Percentiles rank a stretch among this genome's conserved stretches.
Conservation (phyloP, 2,329 filamentous ascomycete species). For the Rhexocercosporidium sp. region DNA sequence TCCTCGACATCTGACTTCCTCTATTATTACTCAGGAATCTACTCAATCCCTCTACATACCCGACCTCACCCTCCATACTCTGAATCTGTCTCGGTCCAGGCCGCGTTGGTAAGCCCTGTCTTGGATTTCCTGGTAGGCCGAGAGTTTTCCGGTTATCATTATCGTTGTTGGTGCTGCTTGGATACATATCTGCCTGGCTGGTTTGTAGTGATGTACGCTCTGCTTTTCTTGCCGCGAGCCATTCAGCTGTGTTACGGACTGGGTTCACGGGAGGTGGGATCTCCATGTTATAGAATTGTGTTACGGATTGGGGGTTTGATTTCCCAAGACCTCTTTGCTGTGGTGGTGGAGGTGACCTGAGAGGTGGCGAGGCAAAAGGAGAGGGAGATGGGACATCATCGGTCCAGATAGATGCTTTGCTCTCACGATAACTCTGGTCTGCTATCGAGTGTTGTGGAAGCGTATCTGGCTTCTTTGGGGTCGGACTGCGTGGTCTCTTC, state of each 20-base stretch:
- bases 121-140: slow-evolving; percentile 10
- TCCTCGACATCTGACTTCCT: slow-evolving; percentile 1
- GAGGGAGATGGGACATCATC: slow-evolving; percentile 34
- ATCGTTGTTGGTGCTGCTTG: background rate
- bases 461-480: slow-evolving; percentile 7
- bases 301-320: background rate
- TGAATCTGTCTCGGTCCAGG: background rate
- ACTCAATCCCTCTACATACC: slow-evolving; percentile 7
- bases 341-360: background rate
- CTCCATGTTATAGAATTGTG: slow-evolving; percentile 13
- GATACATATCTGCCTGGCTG: background rate
- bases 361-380: slow-evolving; percentile 18
- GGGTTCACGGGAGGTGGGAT: slow-evolving; percentile 16
- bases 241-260: slow-evolving; percentile 25
- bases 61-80: slow-evolving; percentile 15
- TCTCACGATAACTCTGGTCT: slow-evolving; percentile 26
- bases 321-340: background rate
- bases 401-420: slow-evolving; percentile 38
- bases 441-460: background rate
- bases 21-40: background rate
- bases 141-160: background rate
- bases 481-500: slow-evolving; percentile 13
- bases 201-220: background rate
- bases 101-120: background rate
- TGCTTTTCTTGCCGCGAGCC: slow-evolving; percentile 18